Evolutionary conservation across 1,139 yeast genomes (phyloP).

Genomic region (Kodamaea alishanica): DNA sequence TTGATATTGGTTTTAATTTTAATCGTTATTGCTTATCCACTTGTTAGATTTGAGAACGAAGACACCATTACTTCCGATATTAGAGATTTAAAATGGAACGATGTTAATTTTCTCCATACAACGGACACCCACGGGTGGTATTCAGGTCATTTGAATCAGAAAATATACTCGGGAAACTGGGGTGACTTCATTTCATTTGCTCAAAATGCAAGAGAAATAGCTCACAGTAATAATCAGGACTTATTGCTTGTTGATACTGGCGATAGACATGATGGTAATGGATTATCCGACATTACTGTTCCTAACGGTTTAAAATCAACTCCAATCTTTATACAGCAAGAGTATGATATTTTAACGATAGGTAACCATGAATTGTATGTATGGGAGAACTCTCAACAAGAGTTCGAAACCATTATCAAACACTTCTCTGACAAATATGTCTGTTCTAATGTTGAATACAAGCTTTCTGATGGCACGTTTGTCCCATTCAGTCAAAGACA

Average conservation of each 20-base stretch:
- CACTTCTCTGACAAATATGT: slow-evolving; percentile 66
- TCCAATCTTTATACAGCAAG: slow-evolving; percentile 58
- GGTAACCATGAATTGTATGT: slow-evolving; percentile 92
- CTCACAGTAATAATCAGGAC: slow-evolving; percentile 52
- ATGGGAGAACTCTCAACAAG: slow-evolving; percentile 64
- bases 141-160: slow-evolving; percentile 79
- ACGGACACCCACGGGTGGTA: slow-evolving; percentile 98
- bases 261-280: slow-evolving; percentile 94
- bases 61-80: slow-evolving; percentile 2
- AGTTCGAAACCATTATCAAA: slow-evolving; percentile 55
- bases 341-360: slow-evolving; percentile 76
- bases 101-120: slow-evolving; percentile 80
- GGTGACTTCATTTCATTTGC: slow-evolving; percentile 83
- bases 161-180: slow-evolving; percentile 81
- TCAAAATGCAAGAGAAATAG: slow-evolving; percentile 41
- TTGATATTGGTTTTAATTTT: no score
- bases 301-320: slow-evolving; percentile 69
- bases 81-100: slow-evolving; percentile 60
- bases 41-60: background rate
- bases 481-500: slow-evolving; percentile 67
- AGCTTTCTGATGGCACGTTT: slow-evolving; percentile 43
- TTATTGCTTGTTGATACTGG: slow-evolving; percentile 81
- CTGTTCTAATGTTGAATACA: slow-evolving; percentile 76
- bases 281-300: slow-evolving; percentile 70
- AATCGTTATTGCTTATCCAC: no score